Evolutionary conservation across 2,329 filamentous ascomycete genomes (phyloP).

Genomic region (Aspergillus fumigatiaffinis): DNA sequence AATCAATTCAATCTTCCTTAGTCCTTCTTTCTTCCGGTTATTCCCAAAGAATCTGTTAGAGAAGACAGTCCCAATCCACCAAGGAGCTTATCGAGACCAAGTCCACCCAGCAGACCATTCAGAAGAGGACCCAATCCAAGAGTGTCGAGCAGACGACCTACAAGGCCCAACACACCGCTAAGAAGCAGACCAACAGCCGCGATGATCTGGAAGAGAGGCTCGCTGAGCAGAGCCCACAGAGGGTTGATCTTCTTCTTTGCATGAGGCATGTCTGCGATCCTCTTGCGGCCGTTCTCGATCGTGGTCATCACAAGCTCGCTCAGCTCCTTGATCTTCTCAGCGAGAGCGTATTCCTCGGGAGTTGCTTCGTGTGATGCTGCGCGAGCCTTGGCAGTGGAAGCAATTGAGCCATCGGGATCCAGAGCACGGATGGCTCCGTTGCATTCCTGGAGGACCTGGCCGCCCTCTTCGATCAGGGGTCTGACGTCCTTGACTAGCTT

Average conservation of each 20-base stretch:
- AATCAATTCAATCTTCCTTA: neutral
- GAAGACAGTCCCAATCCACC: constrained; percentile 51
- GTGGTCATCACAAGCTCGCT: constrained; percentile 75
- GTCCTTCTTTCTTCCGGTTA: constrained; percentile 17
- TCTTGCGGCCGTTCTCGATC: constrained; percentile 83
- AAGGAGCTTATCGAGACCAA: constrained; percentile 59
- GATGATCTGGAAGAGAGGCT: constrained; percentile 89
- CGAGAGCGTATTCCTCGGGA: constrained; percentile 78
- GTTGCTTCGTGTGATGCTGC: constrained; percentile 69
- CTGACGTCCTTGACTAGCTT: constrained; percentile 80
- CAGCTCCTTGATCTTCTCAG: constrained; percentile 79
- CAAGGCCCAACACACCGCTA: constrained; percentile 76
- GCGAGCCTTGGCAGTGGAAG: constrained; percentile 79
- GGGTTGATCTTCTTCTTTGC: constrained; percentile 94
- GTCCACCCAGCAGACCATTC: constrained; percentile 68
- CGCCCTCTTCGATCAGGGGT: constrained; percentile 82
- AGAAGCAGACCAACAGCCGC: constrained; percentile 81
- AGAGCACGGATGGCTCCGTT: constrained; percentile 83
- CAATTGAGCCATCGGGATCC: constrained; percentile 83
- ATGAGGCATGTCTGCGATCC: constrained; percentile 86
- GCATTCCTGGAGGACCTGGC: constrained; percentile 76
- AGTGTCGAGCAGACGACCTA: constrained; percentile 74
- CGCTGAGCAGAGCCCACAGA: constrained; percentile 68
- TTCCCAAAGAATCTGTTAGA: constrained; percentile 35
- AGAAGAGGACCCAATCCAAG: constrained; percentile 79